Base-by-base conservation (phyloP, 2,329 filamentous ascomycete genomes). In the Diaporthe ampelina region DNA sequence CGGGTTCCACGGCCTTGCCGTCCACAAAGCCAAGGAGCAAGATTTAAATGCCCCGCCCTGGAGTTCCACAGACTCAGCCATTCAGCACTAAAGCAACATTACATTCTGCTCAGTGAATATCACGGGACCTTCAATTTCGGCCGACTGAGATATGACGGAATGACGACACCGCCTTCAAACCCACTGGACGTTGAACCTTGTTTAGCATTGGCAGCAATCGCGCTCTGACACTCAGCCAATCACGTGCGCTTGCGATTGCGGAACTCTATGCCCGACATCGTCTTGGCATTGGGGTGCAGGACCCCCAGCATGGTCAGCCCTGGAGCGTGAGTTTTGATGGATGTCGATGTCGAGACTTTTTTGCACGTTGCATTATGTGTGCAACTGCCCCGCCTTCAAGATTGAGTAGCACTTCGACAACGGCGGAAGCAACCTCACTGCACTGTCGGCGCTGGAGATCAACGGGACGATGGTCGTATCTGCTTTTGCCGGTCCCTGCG, bases 241-340 rank as follows among this genome's bases (percentile, higher is more conserved):
- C 15, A 54, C 37, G 24, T 24, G 4, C 48, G 29, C n/a, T 8
- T 37, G n/a, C n/a, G 63, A 37, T 2, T 54, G 17, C 32, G 10
- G 48, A 17, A 17, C 8, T 21, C 4, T 17, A 26, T 7, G 29
- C 48, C n/a, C 21, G n/a, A 24, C n/a, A 26, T 17, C n/a, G 63
- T 35, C 63, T 68, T 68, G 63, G 63, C 63, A 26, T 54, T 54
- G 63, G 63, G 48, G n/a, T 68, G 48, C 32, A 54, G 63, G 3
- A 54, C 4, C 10, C 6, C 26, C 26, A 24, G 59, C 61, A 50
- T 17, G 63, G 63, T 67, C 45, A 52, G 29, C 29, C 63, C 29
- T 40, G 29, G 21, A 26, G 37, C 24, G 63, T 21, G 11, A 48
- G 7, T n/a, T 63, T 9, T 13, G 3, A 0, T 32, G 6, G 11